A percentile compares a stretch with the other conserved stretches of the same genome.
These are phyloP conservation scores for Gossypium gossypioides DNA, from an alignment of 441 rosid genomes.

Conservation along the genomic window DNA sequence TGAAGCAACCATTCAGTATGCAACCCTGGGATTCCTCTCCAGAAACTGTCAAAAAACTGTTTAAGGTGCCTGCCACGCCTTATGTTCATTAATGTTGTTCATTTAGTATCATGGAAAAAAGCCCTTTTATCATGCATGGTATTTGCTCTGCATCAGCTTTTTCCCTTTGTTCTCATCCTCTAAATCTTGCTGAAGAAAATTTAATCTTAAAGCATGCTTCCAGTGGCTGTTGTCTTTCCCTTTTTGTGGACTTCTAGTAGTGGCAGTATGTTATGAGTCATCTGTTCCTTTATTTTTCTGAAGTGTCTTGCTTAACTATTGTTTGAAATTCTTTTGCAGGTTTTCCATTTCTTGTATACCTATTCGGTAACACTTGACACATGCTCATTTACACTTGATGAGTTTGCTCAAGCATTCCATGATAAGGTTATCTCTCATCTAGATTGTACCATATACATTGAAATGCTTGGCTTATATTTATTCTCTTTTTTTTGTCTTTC, in stretches of 20 bases:
- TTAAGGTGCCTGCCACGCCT: constrained; percentile 49
- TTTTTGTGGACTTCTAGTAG: background rate
- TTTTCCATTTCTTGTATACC: constrained; percentile 77
- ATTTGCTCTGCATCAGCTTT: background rate
- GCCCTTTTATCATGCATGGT: constrained; percentile 6
- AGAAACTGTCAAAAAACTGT: constrained; percentile 72
- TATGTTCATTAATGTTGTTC: constrained; percentile 5
- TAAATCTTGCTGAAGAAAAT: background rate
- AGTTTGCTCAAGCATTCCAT: constrained; percentile 82
- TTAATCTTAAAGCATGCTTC: background rate
- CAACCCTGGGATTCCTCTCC: constrained; percentile 76
- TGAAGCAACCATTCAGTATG: constrained; percentile 69
- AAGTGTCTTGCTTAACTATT: constrained; percentile 20
- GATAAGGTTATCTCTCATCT: constrained; percentile 59
- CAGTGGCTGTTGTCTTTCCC: background rate
- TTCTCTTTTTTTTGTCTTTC: constrained; percentile 11
- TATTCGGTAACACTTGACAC: constrained; percentile 51
- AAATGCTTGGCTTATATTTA: background rate
- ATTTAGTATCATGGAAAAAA: constrained; percentile 1
- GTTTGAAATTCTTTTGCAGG: constrained; percentile 43
- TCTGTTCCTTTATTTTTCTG: background rate
- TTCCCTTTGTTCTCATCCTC: background rate
- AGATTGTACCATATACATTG: background rate
- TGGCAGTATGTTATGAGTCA: background rate
- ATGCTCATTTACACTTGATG: constrained; percentile 74